A percentile compares a stretch with the other conserved stretches of the same genome.
These are phyloP conservation scores for Scutellaria barbata DNA, from an alignment of 257 asterid species.

Conservation along the genomic window DNA sequence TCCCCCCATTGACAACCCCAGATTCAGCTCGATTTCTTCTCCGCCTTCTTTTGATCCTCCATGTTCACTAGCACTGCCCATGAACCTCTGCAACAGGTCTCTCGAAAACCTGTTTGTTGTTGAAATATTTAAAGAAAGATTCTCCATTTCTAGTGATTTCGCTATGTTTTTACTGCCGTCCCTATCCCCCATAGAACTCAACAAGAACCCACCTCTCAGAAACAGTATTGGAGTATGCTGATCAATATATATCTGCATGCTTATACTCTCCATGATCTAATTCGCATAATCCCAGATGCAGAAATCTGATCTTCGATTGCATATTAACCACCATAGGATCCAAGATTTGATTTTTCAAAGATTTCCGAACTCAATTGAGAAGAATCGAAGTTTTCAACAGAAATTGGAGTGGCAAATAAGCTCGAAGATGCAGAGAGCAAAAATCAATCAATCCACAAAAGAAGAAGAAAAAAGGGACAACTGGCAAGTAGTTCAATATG, in stretches of 20 bases:
- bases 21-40: conserved; percentile 74
- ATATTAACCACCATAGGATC: conserved; percentile 44
- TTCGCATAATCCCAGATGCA: conserved; percentile 46
- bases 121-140: conserved; percentile 56
- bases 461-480: too few relatives aligned
- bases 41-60: conserved; percentile 37
- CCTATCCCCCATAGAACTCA: conserved; percentile 55
- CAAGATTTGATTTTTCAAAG: conserved; percentile 36
- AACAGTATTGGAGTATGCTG: conserved; percentile 6
- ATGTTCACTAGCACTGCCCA: conserved; percentile 48
- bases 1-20: conserved; percentile 94
- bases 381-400: neutral
- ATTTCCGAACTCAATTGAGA: conserved; percentile 2
- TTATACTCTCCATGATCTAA: conserved; percentile 47
- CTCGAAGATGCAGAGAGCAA: conserved; percentile 1
- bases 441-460: conserved; percentile 2
- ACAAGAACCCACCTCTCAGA: conserved; percentile 25
- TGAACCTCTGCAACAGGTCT: conserved; percentile 75
- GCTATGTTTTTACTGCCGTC: conserved; percentile 46
- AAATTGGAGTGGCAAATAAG: conserved; percentile 1
- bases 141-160: conserved; percentile 59
- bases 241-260: conserved; percentile 42
- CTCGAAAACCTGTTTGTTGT: conserved; percentile 54
- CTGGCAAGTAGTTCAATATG: neutral
- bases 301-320: conserved; percentile 49